Evolutionary conservation across 192 early-diverging fungal species (phyloP).

Genomic region (Diversispora epigaea): DNA sequence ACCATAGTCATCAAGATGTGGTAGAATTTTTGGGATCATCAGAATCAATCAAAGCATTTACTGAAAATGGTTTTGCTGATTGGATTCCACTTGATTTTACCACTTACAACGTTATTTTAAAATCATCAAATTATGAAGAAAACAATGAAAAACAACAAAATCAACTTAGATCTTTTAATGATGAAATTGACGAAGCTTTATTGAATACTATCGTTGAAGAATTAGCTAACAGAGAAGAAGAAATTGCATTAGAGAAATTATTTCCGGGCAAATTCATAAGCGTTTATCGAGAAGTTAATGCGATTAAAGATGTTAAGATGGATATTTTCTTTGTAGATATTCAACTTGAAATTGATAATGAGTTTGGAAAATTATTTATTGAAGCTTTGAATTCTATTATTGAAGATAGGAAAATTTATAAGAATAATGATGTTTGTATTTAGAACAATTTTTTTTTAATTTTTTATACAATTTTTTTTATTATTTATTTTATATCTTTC

Average conservation of each 20-base stretch:
- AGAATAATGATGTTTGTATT: not conserved
- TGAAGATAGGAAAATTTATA: not conserved
- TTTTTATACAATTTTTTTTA: not conserved
- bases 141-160: not conserved
- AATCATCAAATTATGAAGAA: not conserved
- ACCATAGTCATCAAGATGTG: not conserved
- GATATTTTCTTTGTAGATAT: not conserved
- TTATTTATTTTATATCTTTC: not conserved
- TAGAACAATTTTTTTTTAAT: not conserved
- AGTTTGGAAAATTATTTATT: conserved; percentile 7
- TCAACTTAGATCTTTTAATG: conserved; percentile 5
- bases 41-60: not conserved
- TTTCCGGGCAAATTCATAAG: not conserved
- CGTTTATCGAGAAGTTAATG: not conserved
- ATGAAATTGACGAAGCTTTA: not conserved
- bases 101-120: conserved; percentile 1
- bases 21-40: conserved; percentile 1
- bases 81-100: conserved; percentile 17
- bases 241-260: conserved; percentile 3
- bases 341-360: not conserved
- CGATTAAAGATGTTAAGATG: not conserved
- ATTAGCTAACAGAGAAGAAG: not conserved
- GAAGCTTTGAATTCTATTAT: conserved; percentile 14
- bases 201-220: not conserved
- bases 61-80: conserved; percentile 18